phyloP scores from a whole-genome alignment of 352 stramenopile species.

The Pythium folliculosum region DNA sequence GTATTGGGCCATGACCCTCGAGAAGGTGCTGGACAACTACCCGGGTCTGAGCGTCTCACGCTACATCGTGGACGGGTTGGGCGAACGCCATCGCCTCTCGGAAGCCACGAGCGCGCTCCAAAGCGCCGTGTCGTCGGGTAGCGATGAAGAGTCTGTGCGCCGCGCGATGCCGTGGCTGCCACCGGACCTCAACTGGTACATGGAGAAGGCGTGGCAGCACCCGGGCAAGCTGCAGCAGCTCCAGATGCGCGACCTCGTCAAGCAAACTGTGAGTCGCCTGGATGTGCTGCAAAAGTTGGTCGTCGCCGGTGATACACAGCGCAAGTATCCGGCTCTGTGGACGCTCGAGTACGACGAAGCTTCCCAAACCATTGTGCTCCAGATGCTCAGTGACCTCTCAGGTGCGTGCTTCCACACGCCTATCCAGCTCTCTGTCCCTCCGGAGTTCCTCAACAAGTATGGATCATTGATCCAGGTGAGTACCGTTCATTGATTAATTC shows the following conservation, averaged over 20 bases:
- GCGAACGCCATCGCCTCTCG: constrained; percentile 11
- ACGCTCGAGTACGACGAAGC: constrained; percentile 29
- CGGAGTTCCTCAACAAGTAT: constrained; percentile 23
- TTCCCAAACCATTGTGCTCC: constrained; percentile 7
- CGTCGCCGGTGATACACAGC: constrained; percentile 8
- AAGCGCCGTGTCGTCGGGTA: neutral
- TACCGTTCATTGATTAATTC: neutral
- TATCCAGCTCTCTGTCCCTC: constrained; percentile 23
- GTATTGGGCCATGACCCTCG: constrained; percentile 22
- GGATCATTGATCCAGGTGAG: constrained; percentile 24
- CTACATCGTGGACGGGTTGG: constrained; percentile 13
- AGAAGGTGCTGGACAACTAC: constrained; percentile 29
- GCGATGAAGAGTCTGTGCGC: constrained; percentile 9
- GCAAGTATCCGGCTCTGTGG: constrained; percentile 29
- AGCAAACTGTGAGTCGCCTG: constrained; percentile 14
- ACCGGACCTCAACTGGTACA: constrained; percentile 28
- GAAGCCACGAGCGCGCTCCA: constrained; percentile 9
- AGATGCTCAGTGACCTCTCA: constrained; percentile 32
- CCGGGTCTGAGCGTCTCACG: constrained; percentile 24
- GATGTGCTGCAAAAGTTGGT: constrained; percentile 25
- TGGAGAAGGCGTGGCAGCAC: constrained; percentile 25
- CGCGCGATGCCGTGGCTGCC: constrained; percentile 25
- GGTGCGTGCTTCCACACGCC: constrained; percentile 31
- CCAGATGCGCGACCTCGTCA: constrained; percentile 18
- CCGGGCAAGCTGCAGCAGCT: constrained; percentile 24